phyloP scores from a whole-genome alignment of 345 rosid species.

The Kernera saxatilis region DNA sequence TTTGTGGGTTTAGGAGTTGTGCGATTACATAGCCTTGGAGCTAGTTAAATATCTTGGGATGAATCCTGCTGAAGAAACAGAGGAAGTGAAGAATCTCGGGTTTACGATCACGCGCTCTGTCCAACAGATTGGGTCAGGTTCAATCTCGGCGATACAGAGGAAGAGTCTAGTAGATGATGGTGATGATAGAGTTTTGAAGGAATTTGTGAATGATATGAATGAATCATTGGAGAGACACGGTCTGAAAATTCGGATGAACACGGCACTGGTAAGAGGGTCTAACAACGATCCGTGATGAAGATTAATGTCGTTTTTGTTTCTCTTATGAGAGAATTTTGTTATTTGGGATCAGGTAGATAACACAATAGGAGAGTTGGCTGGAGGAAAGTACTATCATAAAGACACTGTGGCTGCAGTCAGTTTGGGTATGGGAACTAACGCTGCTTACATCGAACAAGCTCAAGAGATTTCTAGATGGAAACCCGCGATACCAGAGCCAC shows the following conservation, averaged over 20 bases:
- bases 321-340: not conserved
- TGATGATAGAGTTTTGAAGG: slow-evolving; percentile 31
- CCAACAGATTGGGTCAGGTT: slow-evolving; percentile 33
- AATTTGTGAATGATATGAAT: slow-evolving; percentile 36
- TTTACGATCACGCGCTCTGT: slow-evolving; percentile 40
- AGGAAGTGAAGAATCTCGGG: slow-evolving; percentile 34
- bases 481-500: slow-evolving; percentile 29
- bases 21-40: slow-evolving; percentile 42
- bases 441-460: slow-evolving; percentile 47
- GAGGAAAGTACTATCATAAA: slow-evolving; percentile 53
- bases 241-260: slow-evolving; percentile 35
- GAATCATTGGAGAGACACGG: slow-evolving; percentile 40
- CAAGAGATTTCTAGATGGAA: slow-evolving; percentile 39
- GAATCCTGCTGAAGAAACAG: slow-evolving; percentile 28
- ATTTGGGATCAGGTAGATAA: slow-evolving; percentile 43
- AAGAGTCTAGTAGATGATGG: slow-evolving; percentile 40
- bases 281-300: not conserved
- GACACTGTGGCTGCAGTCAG: slow-evolving; percentile 55
- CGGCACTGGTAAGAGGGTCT: not conserved
- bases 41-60: slow-evolving; percentile 38
- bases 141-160: slow-evolving; percentile 36
- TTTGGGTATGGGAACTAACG: slow-evolving; percentile 49
- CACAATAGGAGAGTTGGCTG: slow-evolving; percentile 50
- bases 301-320: not conserved
- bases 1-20: slow-evolving; percentile 33